Evolutionary conservation across 1,284 basidiomycete genomes (phyloP), one percentile per base, ranked within the genome.

Genomic region (Trametes sp.): DNA sequence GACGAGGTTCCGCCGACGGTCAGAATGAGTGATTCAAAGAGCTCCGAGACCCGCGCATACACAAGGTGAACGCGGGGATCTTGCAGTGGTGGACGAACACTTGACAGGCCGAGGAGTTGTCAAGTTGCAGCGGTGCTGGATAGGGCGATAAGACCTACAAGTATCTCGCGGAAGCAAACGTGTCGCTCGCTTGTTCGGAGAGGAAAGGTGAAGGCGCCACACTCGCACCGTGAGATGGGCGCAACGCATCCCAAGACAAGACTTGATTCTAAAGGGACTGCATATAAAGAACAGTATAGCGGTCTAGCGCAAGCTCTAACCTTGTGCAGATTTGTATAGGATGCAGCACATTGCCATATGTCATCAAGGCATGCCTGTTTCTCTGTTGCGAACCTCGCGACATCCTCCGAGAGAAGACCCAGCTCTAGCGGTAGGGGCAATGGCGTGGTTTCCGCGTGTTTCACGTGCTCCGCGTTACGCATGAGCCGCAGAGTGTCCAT

Each of bases 1-100:
- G 92, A 93, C 1, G 91, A 88, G 5, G 83, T 81, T 29, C 91
- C 91, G 29, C 87, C 77, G 9, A 88, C 77, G 4, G 82, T 84
- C 72, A 81, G 77, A 59, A 80, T 80, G 24, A 93, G 78, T 4
- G 81, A 83, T 21, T 74, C 64, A 23, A 88, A 74, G 11, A 91
- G 71, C 23, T 87, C 82, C 14, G 69, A 63, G 55, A 82, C 76
- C 4, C 77, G 73, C 14, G 86, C 73, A 69, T 84, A 82, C 44
- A 82, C 72, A 19, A 80, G 69, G 21, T 76, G 77, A 8, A 72
- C 72, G 5, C 65, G 55, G 1, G 79, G 72, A 54, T 82, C 76
- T 26, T 78, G 75, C 26, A 84, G 63, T 31, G 72, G 77, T 51
- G 84, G 82, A 33, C 80, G 79, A 16, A 83, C 72, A 69, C 78